Evolutionary conservation across 2,329 filamentous ascomycete genomes (phyloP).

Genomic region (Ophiostoma sp.): DNA sequence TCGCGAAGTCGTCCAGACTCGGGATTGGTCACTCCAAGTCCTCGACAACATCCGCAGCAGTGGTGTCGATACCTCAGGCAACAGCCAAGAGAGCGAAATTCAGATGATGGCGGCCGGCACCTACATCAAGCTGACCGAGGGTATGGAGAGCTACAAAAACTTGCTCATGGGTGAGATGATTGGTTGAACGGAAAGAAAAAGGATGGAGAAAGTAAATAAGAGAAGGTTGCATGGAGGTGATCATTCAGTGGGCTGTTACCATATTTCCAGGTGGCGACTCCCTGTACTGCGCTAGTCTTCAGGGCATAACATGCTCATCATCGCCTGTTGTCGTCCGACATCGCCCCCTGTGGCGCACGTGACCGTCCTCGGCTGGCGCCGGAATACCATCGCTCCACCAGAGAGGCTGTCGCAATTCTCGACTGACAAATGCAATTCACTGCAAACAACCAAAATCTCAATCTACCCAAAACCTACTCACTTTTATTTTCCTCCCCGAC

Average conservation of each 20-base stretch:
- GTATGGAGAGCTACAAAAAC: conserved; percentile 78
- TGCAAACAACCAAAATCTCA: not conserved
- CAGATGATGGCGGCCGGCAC: conserved; percentile 77
- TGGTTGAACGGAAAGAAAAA: conserved; percentile 28
- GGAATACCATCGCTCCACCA: conserved; percentile 19
- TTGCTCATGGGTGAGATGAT: conserved; percentile 71
- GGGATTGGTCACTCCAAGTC: conserved; percentile 75
- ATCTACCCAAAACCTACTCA: conserved; percentile 7
- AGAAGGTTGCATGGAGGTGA: not conserved
- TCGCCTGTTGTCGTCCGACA: not conserved
- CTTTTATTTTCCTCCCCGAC: not conserved
- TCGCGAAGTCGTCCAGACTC: conserved; percentile 77
- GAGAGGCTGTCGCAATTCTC: conserved; percentile 25
- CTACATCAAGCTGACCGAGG: conserved; percentile 74
- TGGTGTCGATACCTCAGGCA: conserved; percentile 45
- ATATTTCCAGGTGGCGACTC: not conserved
- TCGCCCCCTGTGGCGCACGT: not conserved
- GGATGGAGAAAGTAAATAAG: not conserved
- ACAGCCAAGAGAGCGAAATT: conserved; percentile 73
- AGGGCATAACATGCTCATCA: not conserved
- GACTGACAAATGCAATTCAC: conserved; percentile 24
- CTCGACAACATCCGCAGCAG: conserved; percentile 63
- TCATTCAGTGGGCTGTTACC: not conserved
- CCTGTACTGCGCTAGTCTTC: not conserved
- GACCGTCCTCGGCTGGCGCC: conserved; percentile 20